Conservation (phyloP, 495 filamentous ascomycete genomes). For the Alectoria sarmentosa region DNA sequence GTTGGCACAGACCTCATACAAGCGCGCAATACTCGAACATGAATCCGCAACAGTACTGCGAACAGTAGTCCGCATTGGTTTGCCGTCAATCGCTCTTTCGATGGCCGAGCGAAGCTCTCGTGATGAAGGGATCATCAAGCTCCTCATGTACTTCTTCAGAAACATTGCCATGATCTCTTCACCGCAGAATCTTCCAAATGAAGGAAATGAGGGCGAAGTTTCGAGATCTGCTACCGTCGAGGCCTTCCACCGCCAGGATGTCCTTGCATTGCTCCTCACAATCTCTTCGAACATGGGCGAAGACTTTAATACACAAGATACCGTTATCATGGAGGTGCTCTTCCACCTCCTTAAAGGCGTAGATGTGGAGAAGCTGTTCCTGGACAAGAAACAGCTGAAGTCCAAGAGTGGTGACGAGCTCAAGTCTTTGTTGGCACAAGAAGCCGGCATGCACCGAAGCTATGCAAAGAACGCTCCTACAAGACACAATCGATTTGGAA, state of each 20-base stretch:
- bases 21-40: constrained; percentile 76
- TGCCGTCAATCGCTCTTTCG: constrained; percentile 80
- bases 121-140: constrained; percentile 90
- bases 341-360: constrained; percentile 91
- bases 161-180: constrained; percentile 82
- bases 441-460: constrained; percentile 68
- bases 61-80: constrained; percentile 66
- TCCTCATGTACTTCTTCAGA: constrained; percentile 80
- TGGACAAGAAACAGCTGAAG: constrained; percentile 63
- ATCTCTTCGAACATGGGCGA: constrained; percentile 86
- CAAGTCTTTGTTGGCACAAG: constrained; percentile 62
- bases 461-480: constrained; percentile 77
- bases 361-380: constrained; percentile 77
- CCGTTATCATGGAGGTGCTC: constrained; percentile 77
- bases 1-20: constrained; percentile 82
- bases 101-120: constrained; percentile 66
- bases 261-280: constrained; percentile 74
- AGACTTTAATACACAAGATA: constrained; percentile 84
- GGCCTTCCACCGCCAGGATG: constrained; percentile 82
- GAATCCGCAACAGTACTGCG: constrained; percentile 69
- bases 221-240: constrained; percentile 83
- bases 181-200: constrained; percentile 48
- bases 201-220: constrained; percentile 80
- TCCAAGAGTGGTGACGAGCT: constrained; percentile 68
- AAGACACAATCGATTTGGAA: constrained; percentile 89